Percentiles rank a stretch among this genome's conserved stretches.
These are phyloP conservation scores for Yamadazyma dendronema DNA, from an alignment of 1,139 yeast genomes.

Conservation along the genomic window DNA sequence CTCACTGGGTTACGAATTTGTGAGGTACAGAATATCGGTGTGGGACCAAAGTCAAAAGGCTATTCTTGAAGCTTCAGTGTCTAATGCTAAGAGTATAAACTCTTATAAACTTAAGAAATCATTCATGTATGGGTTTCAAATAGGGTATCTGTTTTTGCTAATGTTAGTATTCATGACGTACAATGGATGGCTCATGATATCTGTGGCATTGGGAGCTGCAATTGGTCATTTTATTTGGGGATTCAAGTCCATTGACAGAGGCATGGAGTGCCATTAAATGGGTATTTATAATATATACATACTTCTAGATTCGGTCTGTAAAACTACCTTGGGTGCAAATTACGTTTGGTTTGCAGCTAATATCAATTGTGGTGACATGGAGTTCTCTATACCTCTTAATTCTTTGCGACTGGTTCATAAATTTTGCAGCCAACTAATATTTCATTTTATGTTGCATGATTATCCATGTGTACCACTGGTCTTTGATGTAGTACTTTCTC, in stretches of 20 bases:
- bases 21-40: conserved; percentile 36
- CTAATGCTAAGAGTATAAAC: conserved; percentile 15
- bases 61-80: conserved; percentile 17
- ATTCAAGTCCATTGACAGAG: conserved; percentile 20
- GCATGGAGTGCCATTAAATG: conserved; percentile 51
- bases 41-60: conserved; percentile 26
- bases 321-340: too few relatives aligned
- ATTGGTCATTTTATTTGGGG: conserved; percentile 68
- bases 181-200: conserved; percentile 79
- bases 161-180: conserved; percentile 85
- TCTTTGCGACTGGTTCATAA: too few relatives aligned
- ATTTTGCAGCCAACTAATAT: too few relatives aligned
- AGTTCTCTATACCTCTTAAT: background rate
- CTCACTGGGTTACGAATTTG: conserved; percentile 61
- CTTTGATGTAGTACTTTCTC: too few relatives aligned
- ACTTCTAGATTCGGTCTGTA: background rate
- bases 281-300: background rate
- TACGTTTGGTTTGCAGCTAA: too few relatives aligned
- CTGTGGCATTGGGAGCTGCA: conserved; percentile 68
- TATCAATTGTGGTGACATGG: background rate
- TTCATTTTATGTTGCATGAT: too few relatives aligned
- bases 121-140: conserved; percentile 64
- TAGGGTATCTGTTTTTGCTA: conserved; percentile 71
- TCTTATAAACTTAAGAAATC: conserved; percentile 34
- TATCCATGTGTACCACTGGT: too few relatives aligned